Percentiles rank a stretch among this genome's conserved stretches.
Evolutionary conservation across 768 basidiomycete genomes (phyloP).

Genomic region (Mrakia hoshinonis): DNA sequence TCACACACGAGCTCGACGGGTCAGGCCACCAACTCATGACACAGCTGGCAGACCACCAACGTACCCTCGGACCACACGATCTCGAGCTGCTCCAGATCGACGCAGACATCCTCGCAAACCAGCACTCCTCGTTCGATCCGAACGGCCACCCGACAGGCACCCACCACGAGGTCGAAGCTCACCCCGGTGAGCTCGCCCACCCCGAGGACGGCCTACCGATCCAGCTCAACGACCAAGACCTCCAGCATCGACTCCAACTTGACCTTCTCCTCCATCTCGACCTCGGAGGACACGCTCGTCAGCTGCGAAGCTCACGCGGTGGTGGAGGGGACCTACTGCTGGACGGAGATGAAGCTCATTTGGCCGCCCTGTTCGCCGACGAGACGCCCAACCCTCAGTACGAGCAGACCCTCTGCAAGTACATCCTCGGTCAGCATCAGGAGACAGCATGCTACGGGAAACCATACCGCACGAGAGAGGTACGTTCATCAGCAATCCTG

Average conservation of each 20-base stretch:
- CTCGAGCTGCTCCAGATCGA: too few relatives aligned
- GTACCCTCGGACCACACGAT: too few relatives aligned
- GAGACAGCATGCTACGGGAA: neutral
- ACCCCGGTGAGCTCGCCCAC: too few relatives aligned
- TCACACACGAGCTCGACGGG: neutral
- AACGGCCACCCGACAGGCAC: too few relatives aligned
- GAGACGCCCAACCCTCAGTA: neutral
- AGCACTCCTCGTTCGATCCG: too few relatives aligned
- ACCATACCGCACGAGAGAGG: neutral
- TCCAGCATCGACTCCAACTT: neutral
- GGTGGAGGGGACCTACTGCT: neutral
- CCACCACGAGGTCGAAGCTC: too few relatives aligned
- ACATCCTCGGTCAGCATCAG: neutral
- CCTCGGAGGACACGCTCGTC: neutral
- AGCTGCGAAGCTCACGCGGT: neutral
- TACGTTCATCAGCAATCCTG: neutral
- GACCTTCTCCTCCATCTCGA: neutral
- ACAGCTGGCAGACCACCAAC: too few relatives aligned
- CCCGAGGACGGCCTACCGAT: too few relatives aligned
- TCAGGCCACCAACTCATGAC: neutral
- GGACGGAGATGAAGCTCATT: neutral
- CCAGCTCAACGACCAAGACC: too few relatives aligned
- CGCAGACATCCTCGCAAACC: too few relatives aligned
- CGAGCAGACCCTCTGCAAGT: conserved; percentile 1
- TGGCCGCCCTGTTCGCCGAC: neutral